Base-by-base conservation (phyloP, 306 rosid species). In the Lagenaria siceraria region DNA sequence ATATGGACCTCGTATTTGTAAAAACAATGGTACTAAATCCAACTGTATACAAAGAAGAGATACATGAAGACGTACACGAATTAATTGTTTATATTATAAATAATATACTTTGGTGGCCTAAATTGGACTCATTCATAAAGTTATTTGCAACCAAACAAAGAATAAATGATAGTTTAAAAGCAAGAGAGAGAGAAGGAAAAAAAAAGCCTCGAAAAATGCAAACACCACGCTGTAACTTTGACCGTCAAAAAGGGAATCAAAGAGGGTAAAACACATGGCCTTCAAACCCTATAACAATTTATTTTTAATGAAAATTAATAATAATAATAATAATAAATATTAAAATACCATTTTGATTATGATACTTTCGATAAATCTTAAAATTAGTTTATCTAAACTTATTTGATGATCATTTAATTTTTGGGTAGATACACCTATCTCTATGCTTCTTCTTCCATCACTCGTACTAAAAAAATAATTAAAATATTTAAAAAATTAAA, bases 211-310 rank as follows among this genome's bases (percentile, higher is more conserved):
- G 96, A 90, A 87, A 74, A 84, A 51, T 85, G 84, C 84, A 83
- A 90, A 79, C 81, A 83, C 51, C 78, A 83, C 29, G 74, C 80
- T 81, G 87, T 83, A 83, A 89, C 82, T 93, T 93, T 93, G 97
- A 93, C 98, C 88, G 85, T 77, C 80, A 86, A 88, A 64, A 83
- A 90, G 85, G 90, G 96, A 93, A 93, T 91, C 97, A 88, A 87
- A 86, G 78, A 81, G 75, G 86, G 89, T 90, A 88, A 89, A 89
- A 89, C 95, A 89, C 96, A 86, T 90, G 91, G 71, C 85, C 82
- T 83, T 84, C 85, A 24, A 80, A 78, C 40, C 19, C 74, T 65
- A 66, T 40, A 12, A n/a, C 18, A 12, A 38, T 18, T 40, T 49
- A 27, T 35, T 63, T 25, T 3, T 8, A 14, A 29, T 29, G 33